Evolutionary conservation across 192 early-diverging fungal species (phyloP), one percentile per base, ranked within the genome.

Genomic region (Podila clonocystis): DNA sequence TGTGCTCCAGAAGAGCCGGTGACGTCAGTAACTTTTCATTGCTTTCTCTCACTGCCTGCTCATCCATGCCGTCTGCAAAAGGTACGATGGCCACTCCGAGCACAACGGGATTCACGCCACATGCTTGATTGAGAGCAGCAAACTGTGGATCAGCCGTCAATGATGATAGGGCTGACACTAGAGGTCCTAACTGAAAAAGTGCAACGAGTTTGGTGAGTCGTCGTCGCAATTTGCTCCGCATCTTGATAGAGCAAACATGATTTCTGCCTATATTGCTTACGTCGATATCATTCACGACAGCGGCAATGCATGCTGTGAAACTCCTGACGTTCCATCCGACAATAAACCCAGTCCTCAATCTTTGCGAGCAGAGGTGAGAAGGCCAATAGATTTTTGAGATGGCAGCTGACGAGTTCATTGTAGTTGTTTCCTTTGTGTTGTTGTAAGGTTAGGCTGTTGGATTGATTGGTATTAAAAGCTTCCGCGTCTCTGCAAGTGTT

Each of bases 341-440:
- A 4, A 89, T 78, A 57, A 82, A 89, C 6, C 88, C 88, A 22
- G 79, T 69, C 62, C 67, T 72, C 38, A 73, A 63, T 58, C 83
- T 74, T 19, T 80, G 74, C 24, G 83, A 75, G 67, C 86, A 87
- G n/a, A 86, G 50, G 63, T 87, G 88, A 8, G 82, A 77, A 15
- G 88, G 88, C 86, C 86, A 89, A 58, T 85, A 86, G 36, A 87
- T 73, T 59, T 89, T 87, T 17, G 83, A 82, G 13, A 86, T 83
- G 11, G 82, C 79, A 6, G 70, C 75, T 2, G 84, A 75, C 13
- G 84, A 62, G 24, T 79, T 85, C 79, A 82, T 82, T 28, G 22
- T 24, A 5, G 52, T 5, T 55, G 6, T 55, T 26, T 55, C 22
- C 52, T 24, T 7, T 55, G n/a, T 22, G 20, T 9, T n/a, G 8